Evolutionary conservation across 192 early-diverging fungal species (phyloP).

Genomic region (Helicostylum pulchrum): DNA sequence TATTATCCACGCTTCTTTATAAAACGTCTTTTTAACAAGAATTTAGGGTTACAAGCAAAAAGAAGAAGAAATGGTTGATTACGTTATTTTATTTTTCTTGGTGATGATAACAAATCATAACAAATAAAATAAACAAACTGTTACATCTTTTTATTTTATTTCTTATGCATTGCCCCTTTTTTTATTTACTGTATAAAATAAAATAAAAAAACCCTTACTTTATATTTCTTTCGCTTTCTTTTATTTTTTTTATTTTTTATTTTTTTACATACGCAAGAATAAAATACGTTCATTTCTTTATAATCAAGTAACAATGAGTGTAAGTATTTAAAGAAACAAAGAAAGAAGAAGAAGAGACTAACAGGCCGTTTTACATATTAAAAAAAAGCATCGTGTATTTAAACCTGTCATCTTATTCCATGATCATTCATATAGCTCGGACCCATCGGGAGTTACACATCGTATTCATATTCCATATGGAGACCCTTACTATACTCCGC

Average conservation of each 20-base stretch:
- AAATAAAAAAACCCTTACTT: slow-evolving; percentile 3
- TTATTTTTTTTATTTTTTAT: slow-evolving; percentile 14
- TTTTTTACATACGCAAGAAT: not conserved
- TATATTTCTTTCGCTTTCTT: slow-evolving; percentile 8
- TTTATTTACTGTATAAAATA: not conserved
- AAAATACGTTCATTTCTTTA: too few relatives aligned
- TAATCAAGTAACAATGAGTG: too few relatives aligned
- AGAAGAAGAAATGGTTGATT: too few relatives aligned
- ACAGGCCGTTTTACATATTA: too few relatives aligned
- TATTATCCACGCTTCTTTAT: too few relatives aligned
- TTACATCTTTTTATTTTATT: slow-evolving; percentile 6
- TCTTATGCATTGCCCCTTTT: slow-evolving; percentile 16
- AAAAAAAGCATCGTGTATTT: slow-evolving; percentile 33
- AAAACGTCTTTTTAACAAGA: too few relatives aligned
- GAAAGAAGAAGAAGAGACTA: too few relatives aligned
- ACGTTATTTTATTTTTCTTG: not conserved
- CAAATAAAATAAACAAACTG: slow-evolving; percentile 5
- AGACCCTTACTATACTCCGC: slow-evolving; percentile 9
- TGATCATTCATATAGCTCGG: slow-evolving; percentile 16
- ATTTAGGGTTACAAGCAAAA: too few relatives aligned
- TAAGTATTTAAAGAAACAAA: too few relatives aligned
- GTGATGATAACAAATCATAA: slow-evolving; percentile 1
- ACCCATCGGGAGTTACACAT: slow-evolving; percentile 17
- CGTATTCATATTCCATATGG: slow-evolving; percentile 20
- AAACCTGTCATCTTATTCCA: slow-evolving; percentile 36